Evolutionary conservation across 306 rosid genomes (phyloP).

Genomic region (Castanea sativa): DNA sequence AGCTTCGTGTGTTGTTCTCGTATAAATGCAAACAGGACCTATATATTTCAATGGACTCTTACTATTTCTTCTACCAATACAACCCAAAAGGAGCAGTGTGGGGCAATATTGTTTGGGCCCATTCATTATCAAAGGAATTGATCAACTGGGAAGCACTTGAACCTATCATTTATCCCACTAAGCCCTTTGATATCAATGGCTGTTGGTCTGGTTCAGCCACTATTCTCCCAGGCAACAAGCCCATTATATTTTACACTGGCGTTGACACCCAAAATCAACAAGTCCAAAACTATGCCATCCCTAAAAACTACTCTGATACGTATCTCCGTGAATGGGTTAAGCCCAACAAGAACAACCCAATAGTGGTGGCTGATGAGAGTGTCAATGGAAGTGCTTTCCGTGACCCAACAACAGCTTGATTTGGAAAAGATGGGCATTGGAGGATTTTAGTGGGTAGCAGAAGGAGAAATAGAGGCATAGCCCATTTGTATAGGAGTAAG

Average conservation of each 20-base stretch:
- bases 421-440: constrained; percentile 55
- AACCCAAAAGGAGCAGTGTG: constrained; percentile 87
- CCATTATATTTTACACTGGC: constrained; percentile 71
- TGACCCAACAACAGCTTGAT: constrained; percentile 82
- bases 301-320: constrained; percentile 57
- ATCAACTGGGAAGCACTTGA: constrained; percentile 69
- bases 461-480: constrained; percentile 45
- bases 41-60: constrained; percentile 70
- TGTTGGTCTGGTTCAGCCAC: constrained; percentile 96
- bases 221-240: constrained; percentile 57
- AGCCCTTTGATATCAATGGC: constrained; percentile 71
- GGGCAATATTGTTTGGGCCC: constrained; percentile 98
- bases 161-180: constrained; percentile 60
- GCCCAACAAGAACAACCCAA: constrained; percentile 55
- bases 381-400: constrained; percentile 60
- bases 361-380: constrained; percentile 9
- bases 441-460: constrained; percentile 60
- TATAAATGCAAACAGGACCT: constrained; percentile 45
- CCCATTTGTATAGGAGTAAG: constrained; percentile 56
- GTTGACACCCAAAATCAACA: constrained; percentile 41
- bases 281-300: constrained; percentile 71
- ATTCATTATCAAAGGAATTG: constrained; percentile 71
- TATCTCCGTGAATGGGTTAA: constrained; percentile 61
- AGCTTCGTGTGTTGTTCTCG: neutral
- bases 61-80: constrained; percentile 82